A percentile compares a stretch with the other conserved stretches of the same genome.
These are phyloP conservation scores for Stachybotrys chlorohalonatus DNA, from an alignment of 2,329 filamentous ascomycete species.

Conservation along the genomic window DNA sequence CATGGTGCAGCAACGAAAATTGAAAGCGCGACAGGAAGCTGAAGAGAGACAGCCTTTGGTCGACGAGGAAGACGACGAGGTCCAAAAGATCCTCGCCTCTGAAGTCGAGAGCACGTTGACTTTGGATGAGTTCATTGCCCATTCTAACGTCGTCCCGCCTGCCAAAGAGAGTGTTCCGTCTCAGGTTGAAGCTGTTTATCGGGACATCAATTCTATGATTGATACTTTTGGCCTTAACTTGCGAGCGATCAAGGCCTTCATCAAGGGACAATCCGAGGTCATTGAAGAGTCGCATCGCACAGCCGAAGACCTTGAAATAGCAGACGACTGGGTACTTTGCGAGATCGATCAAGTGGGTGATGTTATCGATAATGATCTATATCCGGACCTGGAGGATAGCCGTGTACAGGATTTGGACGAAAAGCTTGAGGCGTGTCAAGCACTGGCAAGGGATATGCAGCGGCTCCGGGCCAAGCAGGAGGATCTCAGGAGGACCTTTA, in stretches of 20 bases:
- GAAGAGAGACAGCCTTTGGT: slow-evolving; percentile 49
- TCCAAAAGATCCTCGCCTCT: slow-evolving; percentile 53
- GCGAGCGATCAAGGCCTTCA: slow-evolving; percentile 54
- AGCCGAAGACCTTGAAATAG: slow-evolving; percentile 58
- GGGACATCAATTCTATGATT: slow-evolving; percentile 88
- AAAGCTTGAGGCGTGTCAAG: slow-evolving; percentile 59
- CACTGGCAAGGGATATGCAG: slow-evolving; percentile 60
- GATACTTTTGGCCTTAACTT: slow-evolving; percentile 83
- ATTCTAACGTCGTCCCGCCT: slow-evolving; percentile 43
- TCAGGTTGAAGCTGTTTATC: slow-evolving; percentile 60
- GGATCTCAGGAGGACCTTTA: slow-evolving; percentile 69
- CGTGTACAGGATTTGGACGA: slow-evolving; percentile 58
- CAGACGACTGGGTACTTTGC: slow-evolving; percentile 63
- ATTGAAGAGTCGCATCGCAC: slow-evolving; percentile 45
- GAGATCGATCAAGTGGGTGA: slow-evolving; percentile 63
- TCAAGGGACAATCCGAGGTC: slow-evolving; percentile 56
- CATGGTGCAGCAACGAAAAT: slow-evolving; percentile 39
- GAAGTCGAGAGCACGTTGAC: slow-evolving; percentile 51
- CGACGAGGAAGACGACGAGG: slow-evolving; percentile 61
- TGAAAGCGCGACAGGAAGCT: slow-evolving; percentile 45
- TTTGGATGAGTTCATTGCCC: slow-evolving; percentile 60
- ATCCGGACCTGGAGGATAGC: slow-evolving; percentile 55
- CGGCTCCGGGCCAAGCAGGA: slow-evolving; percentile 67
- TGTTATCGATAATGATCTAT: slow-evolving; percentile 56
- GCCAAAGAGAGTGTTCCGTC: slow-evolving; percentile 49